A percentile compares a stretch with the other conserved stretches of the same genome.
phyloP scores from a whole-genome alignment of 148 eudicot genomes.

The Rhododendron kiyosumense region DNA sequence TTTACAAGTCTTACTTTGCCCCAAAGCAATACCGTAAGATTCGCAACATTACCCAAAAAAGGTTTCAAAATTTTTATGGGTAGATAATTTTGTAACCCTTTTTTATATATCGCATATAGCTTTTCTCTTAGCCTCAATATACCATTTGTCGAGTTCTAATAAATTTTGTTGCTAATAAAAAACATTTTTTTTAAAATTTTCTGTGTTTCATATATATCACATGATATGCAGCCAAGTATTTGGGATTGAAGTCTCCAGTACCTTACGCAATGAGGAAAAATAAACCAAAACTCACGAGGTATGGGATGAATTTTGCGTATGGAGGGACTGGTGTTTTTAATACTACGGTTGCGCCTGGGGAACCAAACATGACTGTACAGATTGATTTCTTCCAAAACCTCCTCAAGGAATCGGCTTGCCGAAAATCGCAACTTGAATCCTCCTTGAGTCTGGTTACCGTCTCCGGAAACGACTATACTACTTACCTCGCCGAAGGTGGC shows the following conservation, averaged over 20 bases:
- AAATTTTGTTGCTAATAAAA: no score
- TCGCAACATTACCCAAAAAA: no score
- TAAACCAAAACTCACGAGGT: neutral
- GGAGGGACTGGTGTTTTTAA: constrained; percentile 82
- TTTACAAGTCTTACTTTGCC: no score
- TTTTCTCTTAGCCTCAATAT: no score
- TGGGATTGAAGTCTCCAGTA: constrained; percentile 53
- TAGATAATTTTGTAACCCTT: no score
- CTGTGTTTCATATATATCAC: no score
- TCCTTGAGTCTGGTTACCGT: constrained; percentile 47
- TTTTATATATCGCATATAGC: no score
- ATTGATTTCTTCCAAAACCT: constrained; percentile 52
- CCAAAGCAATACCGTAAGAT: no score
- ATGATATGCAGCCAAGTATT: neutral
- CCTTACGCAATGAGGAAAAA: constrained; percentile 33
- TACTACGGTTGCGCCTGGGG: constrained; percentile 19
- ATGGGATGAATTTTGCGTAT: constrained; percentile 71
- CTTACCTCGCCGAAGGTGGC: constrained; percentile 42
- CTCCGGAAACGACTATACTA: constrained; percentile 70
- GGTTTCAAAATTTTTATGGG: no score
- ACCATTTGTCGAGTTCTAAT: no score
- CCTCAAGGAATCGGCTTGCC: constrained; percentile 24
- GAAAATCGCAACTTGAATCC: constrained; percentile 27
- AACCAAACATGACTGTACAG: constrained; percentile 82
- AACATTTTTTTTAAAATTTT: no score